Percentiles rank a stretch among this genome's conserved stretches.
These are phyloP conservation scores for Chaetomiaceae sp. DNA, from an alignment of 2,329 filamentous ascomycete genomes.

Conservation along the genomic window DNA sequence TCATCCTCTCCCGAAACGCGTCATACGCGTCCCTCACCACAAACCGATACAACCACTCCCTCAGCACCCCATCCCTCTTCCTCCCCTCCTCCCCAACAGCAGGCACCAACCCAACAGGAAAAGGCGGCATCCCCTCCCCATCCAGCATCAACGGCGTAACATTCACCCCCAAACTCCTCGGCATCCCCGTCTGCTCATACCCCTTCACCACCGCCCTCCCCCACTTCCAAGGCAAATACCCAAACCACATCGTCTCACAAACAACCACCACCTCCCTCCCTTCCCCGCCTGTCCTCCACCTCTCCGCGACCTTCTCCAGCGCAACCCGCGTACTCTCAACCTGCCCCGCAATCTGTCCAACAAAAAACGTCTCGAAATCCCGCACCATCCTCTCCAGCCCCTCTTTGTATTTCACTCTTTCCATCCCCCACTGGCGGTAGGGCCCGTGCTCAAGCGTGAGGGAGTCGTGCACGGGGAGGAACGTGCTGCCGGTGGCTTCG, in stretches of 20 bases:
- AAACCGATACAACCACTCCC: conserved; percentile 15
- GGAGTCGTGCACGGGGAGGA: conserved; percentile 29
- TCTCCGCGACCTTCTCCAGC: conserved; percentile 31
- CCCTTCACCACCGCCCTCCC: conserved; percentile 30
- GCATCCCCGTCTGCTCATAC: conserved; percentile 30
- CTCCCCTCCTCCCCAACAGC: background rate
- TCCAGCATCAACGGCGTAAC: conserved; percentile 36
- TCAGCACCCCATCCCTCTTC: conserved; percentile 11
- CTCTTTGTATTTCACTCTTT: conserved; percentile 7
- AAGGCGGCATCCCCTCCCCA: conserved; percentile 28
- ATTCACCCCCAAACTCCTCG: conserved; percentile 30
- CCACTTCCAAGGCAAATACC: conserved; percentile 25
- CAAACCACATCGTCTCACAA: conserved; percentile 37
- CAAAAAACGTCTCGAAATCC: conserved; percentile 32
- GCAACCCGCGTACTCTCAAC: background rate
- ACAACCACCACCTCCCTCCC: conserved; percentile 38
- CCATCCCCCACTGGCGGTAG: conserved; percentile 15
- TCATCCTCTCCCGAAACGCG: conserved; percentile 23
- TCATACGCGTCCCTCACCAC: conserved; percentile 16
- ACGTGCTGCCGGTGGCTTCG: conserved; percentile 35
- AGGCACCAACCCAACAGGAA: conserved; percentile 14
- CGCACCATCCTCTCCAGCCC: conserved; percentile 11
- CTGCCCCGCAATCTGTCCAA: conserved; percentile 30
- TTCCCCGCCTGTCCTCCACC: conserved; percentile 23
- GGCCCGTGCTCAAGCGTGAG: conserved; percentile 27